Percentiles rank a stretch among this genome's conserved stretches.
phyloP scores from a whole-genome alignment of 2,329 filamentous ascomycete genomes.

The Tolypocladium pustulatum region DNA sequence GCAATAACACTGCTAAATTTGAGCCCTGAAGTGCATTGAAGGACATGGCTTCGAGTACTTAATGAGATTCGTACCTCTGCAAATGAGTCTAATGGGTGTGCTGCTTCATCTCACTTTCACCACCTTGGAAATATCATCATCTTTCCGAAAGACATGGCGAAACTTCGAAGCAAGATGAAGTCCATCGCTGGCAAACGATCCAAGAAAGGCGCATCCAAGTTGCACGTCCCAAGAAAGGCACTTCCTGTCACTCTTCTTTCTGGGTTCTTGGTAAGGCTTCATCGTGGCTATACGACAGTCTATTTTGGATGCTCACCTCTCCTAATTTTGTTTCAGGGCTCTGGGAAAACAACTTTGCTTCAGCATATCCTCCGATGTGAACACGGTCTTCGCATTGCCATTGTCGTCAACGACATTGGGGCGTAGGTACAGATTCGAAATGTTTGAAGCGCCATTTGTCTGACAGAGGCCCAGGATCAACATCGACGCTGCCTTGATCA shows the following conservation, averaged over 20 bases:
- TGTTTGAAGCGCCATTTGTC: neutral
- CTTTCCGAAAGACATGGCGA: neutral
- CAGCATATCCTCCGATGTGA: constrained; percentile 57
- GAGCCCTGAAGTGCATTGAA: neutral
- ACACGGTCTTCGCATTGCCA: constrained; percentile 57
- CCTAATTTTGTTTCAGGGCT: constrained; percentile 33
- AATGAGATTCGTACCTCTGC: neutral
- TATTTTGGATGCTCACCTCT: neutral
- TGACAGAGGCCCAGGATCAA: constrained; percentile 36
- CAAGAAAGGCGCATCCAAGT: neutral
- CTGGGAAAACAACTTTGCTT: constrained; percentile 61
- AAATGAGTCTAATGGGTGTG: neutral
- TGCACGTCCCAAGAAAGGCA: constrained; percentile 9
- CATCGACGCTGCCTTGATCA: constrained; percentile 53
- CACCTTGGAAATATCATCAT: neutral
- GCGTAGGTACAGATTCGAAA: constrained; percentile 24
- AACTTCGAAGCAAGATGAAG: neutral
- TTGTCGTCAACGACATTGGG: constrained; percentile 66
- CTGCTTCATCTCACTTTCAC: neutral
- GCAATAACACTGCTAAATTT: neutral
- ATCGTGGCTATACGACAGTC: neutral
- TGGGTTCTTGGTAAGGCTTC: constrained; percentile 18
- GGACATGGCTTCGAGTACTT: neutral
- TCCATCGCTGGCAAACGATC: neutral
- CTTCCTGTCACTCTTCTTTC: constrained; percentile 24